These are phyloP conservation scores for Erythrophleum fordii DNA, from an alignment of 306 rosid species.

Conservation along the genomic window DNA sequence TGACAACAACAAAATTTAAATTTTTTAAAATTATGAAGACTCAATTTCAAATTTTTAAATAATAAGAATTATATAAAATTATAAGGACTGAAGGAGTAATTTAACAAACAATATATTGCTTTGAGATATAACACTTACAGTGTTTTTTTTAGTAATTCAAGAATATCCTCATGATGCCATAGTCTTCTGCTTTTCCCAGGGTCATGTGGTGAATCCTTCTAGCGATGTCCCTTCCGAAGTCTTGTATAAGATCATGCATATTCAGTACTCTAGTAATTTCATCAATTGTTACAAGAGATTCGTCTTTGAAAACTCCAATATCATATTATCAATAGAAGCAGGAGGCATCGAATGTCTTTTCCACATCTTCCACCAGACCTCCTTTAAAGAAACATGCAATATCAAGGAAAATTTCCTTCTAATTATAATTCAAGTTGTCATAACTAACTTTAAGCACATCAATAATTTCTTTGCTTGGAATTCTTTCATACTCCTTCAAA, in stretches of 20 bases:
- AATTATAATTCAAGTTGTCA: no score
- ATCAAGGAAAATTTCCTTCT: conserved; percentile 40
- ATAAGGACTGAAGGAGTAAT: no score
- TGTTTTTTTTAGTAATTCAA: conserved; percentile 1
- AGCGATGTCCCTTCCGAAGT: conserved; percentile 48
- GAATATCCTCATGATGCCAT: conserved; percentile 46
- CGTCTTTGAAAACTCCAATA: conserved; percentile 29
- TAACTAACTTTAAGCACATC: no score
- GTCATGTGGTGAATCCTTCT: conserved; percentile 28
- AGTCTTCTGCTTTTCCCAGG: conserved; percentile 40
- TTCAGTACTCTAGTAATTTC: neutral
- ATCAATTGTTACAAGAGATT: conserved; percentile 20
- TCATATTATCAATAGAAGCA: conserved; percentile 13
- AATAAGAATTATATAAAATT: no score
- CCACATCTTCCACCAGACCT: neutral
- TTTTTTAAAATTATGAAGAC: no score
- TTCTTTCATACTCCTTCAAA: no score
- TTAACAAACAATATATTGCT: no score
- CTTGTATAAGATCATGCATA: conserved; percentile 54
- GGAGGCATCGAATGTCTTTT: conserved; percentile 11
- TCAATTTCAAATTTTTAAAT: no score
- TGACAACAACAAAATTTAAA: no score
- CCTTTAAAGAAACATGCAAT: conserved; percentile 54
- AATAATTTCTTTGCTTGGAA: no score
- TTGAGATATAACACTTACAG: conserved; percentile 8